Percentiles rank a stretch among this genome's conserved stretches.
Evolutionary conservation across 441 rosid genomes (phyloP).

Genomic region (Isatis lusitanica): DNA sequence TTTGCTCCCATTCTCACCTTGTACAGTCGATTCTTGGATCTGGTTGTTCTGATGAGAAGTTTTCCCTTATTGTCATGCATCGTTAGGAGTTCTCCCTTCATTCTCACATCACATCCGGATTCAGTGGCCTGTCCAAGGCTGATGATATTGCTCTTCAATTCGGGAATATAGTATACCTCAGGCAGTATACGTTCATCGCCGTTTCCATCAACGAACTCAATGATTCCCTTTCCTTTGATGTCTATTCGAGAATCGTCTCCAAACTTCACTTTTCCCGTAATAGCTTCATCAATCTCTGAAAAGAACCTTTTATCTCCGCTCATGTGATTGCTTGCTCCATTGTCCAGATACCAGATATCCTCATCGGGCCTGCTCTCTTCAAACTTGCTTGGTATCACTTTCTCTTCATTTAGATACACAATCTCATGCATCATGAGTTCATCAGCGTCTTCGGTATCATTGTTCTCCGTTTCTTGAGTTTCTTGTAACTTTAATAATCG

Average conservation of each 20-base stretch:
- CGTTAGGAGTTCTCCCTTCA: too few relatives aligned
- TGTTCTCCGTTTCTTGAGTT: not conserved
- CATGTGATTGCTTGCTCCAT: not conserved
- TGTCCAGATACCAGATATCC: not conserved
- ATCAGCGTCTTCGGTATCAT: not conserved
- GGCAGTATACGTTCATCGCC: not conserved
- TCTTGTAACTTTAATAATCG: not conserved
- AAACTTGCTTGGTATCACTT: not conserved
- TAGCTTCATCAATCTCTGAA: not conserved
- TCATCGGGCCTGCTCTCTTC: not conserved
- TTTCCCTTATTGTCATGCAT: not conserved
- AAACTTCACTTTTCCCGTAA: not conserved
- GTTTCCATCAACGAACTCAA: not conserved
- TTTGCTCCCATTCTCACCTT: too few relatives aligned
- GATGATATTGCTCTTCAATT: too few relatives aligned
- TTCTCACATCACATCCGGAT: not conserved
- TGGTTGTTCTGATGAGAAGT: not conserved
- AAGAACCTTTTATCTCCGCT: not conserved
- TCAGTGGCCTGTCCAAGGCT: not conserved
- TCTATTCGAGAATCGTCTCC: not conserved
- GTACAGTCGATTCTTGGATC: not conserved
- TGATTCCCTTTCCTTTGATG: not conserved
- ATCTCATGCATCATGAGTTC: not conserved
- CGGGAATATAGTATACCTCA: not conserved
- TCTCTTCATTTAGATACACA: not conserved